These are phyloP conservation scores for Hypoxylon cercidicola DNA, from an alignment of 495 filamentous ascomycete species.

Conservation along the genomic window DNA sequence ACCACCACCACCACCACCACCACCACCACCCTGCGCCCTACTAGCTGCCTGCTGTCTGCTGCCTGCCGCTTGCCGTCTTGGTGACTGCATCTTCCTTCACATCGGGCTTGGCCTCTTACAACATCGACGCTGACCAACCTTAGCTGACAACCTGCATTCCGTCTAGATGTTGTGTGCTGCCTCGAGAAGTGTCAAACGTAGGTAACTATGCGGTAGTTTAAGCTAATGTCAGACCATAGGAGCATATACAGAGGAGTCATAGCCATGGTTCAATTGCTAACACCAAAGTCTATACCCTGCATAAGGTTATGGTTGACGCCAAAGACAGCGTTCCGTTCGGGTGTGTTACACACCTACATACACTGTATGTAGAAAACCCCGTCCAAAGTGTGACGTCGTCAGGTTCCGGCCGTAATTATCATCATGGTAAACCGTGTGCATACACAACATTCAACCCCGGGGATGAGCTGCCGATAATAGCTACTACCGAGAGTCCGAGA, in stretches of 20 bases:
- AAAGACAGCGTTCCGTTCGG: neutral
- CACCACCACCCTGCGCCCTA: neutral
- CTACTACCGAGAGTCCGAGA: constrained; percentile 6
- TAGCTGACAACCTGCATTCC: neutral
- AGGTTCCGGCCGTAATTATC: constrained; percentile 1
- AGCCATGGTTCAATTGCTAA: neutral
- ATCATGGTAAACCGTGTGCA: constrained; percentile 2
- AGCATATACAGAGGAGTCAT: neutral
- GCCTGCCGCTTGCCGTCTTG: constrained; percentile 3
- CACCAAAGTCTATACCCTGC: neutral
- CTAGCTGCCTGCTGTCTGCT: constrained; percentile 9
- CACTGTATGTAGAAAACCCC: neutral
- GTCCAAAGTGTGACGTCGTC: constrained; percentile 17
- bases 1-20: neutral
- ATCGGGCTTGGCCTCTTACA: neutral
- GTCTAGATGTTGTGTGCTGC: neutral
- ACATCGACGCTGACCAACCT: constrained; percentile 5
- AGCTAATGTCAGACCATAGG: neutral
- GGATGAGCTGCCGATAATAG: constrained; percentile 14
- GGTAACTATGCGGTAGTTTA: too few relatives aligned
- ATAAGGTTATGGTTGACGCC: neutral
- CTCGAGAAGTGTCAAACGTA: too few relatives aligned
- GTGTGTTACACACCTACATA: constrained; percentile 9
- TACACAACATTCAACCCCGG: constrained; percentile 1
- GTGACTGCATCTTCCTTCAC: constrained; percentile 9